phyloP scores from a whole-genome alignment of 805 yeast genomes.

The Candida parachauliodes region DNA sequence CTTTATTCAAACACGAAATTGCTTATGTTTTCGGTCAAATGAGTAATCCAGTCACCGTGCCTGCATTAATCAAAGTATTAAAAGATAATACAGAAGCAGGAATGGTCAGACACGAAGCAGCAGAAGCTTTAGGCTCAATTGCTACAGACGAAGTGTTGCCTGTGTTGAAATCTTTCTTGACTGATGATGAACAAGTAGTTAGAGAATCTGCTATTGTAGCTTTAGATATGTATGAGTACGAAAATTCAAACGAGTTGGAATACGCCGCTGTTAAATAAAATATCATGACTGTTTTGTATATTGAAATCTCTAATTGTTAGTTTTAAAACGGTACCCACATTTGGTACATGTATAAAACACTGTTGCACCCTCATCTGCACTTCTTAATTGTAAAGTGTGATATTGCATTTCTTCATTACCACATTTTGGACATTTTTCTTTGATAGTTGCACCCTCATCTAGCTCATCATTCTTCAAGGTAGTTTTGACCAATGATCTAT shows the following conservation, averaged over 20 bases:
- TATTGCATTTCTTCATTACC: conserved; percentile 98
- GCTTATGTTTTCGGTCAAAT: conserved; percentile 98
- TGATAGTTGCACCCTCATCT: conserved; percentile 94
- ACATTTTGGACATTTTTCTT: conserved; percentile 98
- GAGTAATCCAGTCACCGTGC: conserved; percentile 89
- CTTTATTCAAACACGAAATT: conserved; percentile 94
- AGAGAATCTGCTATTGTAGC: conserved; percentile 97
- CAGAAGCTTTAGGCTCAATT: conserved; percentile 96
- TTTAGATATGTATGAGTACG: conserved; percentile 96
- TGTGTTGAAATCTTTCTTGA: conserved; percentile 70
- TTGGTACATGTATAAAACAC: conserved; percentile 94
- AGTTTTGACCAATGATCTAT: conserved; percentile 89
- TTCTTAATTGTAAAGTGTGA: conserved; percentile 92
- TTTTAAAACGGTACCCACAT: conserved; percentile 92
- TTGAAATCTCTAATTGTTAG: conserved; percentile 59
- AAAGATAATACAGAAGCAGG: conserved; percentile 81
- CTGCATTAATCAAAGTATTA: conserved; percentile 78
- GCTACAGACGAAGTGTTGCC: conserved; percentile 96
- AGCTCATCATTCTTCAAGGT: conserved; percentile 69
- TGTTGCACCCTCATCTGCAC: conserved; percentile 99
- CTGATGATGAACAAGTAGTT: conserved; percentile 84
- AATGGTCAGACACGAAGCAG: conserved; percentile 99
- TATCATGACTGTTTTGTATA: neutral
- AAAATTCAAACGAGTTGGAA: conserved; percentile 78
- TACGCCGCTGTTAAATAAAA: conserved; percentile 46